Evolutionary conservation across 2,329 filamentous ascomycete species (phyloP).

Genomic region (Talaromyces sp.): DNA sequence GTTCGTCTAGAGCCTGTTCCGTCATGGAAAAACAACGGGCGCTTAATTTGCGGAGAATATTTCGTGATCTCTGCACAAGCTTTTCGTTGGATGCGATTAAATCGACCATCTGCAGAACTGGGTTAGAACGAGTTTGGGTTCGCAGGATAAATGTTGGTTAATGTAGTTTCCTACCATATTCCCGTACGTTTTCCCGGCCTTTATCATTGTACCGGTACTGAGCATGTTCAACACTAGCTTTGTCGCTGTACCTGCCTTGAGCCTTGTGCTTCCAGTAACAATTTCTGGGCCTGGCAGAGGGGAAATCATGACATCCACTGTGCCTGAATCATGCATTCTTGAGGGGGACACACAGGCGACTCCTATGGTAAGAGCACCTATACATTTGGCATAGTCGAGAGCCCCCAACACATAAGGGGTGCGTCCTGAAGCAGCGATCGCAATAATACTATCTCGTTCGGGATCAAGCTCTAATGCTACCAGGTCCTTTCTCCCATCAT

Average conservation of each 20-base stretch:
- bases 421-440: conserved; percentile 40
- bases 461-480: conserved; percentile 22
- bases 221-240: conserved; percentile 44
- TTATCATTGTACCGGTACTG: conserved; percentile 39
- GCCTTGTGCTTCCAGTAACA: conserved; percentile 42
- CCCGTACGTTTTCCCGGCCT: conserved; percentile 37
- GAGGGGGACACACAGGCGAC: conserved; percentile 36
- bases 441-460: conserved; percentile 33
- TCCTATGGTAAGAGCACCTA: conserved; percentile 34
- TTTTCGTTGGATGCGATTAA: conserved; percentile 36
- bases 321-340: conserved; percentile 20
- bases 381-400: conserved; percentile 28
- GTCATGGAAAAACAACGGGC: conserved; percentile 13
- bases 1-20: conserved; percentile 22
- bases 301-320: conserved; percentile 30
- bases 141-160: conserved; percentile 3
- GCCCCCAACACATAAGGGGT: conserved; percentile 40
- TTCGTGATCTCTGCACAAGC: conserved; percentile 29
- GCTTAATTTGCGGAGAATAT: conserved; percentile 26
- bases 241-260: conserved; percentile 43
- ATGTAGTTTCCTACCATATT: conserved; percentile 32
- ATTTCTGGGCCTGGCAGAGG: conserved; percentile 40
- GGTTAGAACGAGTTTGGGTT: background rate
- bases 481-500: conserved; percentile 27
- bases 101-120: conserved; percentile 27